These are phyloP conservation scores for Xylariaceae sp. DNA, from an alignment of 2,329 filamentous ascomycete genomes.

Conservation along the genomic window DNA sequence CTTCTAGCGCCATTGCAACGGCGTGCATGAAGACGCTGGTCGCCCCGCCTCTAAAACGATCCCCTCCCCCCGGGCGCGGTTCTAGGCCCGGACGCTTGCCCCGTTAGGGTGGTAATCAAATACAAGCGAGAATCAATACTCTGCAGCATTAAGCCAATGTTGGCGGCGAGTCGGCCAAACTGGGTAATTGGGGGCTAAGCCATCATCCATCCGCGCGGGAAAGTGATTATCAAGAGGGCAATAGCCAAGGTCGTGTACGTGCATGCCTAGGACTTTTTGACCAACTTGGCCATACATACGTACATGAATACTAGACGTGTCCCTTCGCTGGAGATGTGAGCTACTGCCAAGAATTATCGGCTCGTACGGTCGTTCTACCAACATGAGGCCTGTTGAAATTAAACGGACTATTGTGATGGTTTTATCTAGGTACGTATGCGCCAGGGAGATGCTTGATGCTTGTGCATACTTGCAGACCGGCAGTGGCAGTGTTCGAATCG, in stretches of 20 bases:
- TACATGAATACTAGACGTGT: too few species aligned
- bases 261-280: too few species aligned
- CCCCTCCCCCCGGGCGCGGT: constrained; percentile 1
- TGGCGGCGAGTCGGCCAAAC: constrained; percentile 16
- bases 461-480: background rate
- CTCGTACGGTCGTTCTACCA: too few species aligned
- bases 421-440: background rate
- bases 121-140: constrained; percentile 17
- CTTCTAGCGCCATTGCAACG: too few species aligned
- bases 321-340: too few species aligned
- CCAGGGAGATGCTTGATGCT: constrained; percentile 10
- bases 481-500: too few species aligned
- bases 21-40: too few species aligned
- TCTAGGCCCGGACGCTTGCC: constrained; percentile 20
- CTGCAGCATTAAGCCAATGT: constrained; percentile 13
- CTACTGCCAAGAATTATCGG: too few species aligned
- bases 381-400: too few species aligned
- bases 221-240: background rate
- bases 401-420: too few species aligned
- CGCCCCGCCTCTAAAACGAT: too few species aligned
- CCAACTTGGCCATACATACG: too few species aligned
- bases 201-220: background rate
- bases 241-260: background rate
- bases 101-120: constrained; percentile 17
- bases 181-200: constrained; percentile 18